phyloP scores from a whole-genome alignment of 164 flowering plant genomes.

The Piper longum region DNA sequence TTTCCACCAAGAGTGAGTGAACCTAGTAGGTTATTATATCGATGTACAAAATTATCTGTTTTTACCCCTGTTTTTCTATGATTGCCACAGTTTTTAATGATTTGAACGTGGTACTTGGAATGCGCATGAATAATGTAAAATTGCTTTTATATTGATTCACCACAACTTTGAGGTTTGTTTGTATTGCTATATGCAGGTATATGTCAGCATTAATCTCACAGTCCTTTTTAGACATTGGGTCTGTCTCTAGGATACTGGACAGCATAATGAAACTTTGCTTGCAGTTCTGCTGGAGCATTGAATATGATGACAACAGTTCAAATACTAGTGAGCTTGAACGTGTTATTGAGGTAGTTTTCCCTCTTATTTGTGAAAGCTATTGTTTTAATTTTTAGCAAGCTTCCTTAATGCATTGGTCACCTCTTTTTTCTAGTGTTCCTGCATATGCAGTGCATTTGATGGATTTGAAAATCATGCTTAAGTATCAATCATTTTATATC shows the following conservation, averaged over 20 bases:
- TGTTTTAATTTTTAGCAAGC: not conserved
- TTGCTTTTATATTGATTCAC: not conserved
- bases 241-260: slow-evolving; percentile 89
- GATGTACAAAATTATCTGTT: not conserved
- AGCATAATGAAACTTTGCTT: slow-evolving; percentile 91
- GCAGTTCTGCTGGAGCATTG: slow-evolving; percentile 90
- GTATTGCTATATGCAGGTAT: slow-evolving; percentile 42
- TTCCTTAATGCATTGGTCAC: no score
- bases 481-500: no score
- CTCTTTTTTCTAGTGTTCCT: not conserved
- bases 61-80: no score
- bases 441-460: no score
- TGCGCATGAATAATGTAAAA: not conserved
- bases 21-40: not conserved
- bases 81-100: not conserved
- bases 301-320: slow-evolving; percentile 50
- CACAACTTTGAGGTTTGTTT: not conserved
- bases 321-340: slow-evolving; percentile 63
- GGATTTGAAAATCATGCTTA: no score
- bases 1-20: slow-evolving; percentile 89
- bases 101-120: not conserved
- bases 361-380: not conserved
- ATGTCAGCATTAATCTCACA: slow-evolving; percentile 91
- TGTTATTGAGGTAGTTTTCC: slow-evolving; percentile 57
- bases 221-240: slow-evolving; percentile 84